Base-by-base conservation (phyloP, 805 yeast species). In the Blastobotrys terrestris region DNA sequence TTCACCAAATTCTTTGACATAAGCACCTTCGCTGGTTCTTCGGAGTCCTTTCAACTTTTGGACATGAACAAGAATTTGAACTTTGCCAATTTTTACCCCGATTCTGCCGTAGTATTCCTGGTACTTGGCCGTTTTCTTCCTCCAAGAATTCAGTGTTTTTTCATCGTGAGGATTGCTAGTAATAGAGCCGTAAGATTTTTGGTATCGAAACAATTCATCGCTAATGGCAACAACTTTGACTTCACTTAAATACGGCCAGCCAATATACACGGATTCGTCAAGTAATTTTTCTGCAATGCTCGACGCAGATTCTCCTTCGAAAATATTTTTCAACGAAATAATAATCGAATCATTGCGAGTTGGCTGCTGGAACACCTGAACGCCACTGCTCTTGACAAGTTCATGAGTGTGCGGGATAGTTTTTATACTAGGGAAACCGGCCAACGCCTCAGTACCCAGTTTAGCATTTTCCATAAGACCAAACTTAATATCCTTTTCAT, bases 241-340 rank as follows among this genome's bases (percentile, higher is more conserved):
- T 69, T 92, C 97, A 60, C 83, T 77, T 58, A 94, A 72, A 63
- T 81, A 87, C n/a, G 99, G 99, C 92, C 96, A 94, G 60, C 84
- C 80, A 11, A 87, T 79, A 65, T 83, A 91, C 2, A 87, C 85
- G 48, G 81, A 69, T 53, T 81, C 76, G 46, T 81, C 83, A 51
- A 85, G 60, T 52, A 77, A 80, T 61, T 81, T 77, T 53, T 79
- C 77, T 20, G 89, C 84, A 61, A 88, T 76, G 56, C 85, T 87
- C 48, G 80, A 83, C 26, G 80, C 69, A 3, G 85, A 71, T 13
- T 55, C 57, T 11, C 54, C 63, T 13, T 46, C 60, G 49, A 42
- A 67, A 39, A 79, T 63, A 41, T 83, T 83, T 46, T 77, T 74
- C 22, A 91, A 62, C 1, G 78, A 72, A 57, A 94, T 72, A 31